Evolutionary conservation across 305 asterid genomes (phyloP).

Genomic region (Solanum aculeatissimum): DNA sequence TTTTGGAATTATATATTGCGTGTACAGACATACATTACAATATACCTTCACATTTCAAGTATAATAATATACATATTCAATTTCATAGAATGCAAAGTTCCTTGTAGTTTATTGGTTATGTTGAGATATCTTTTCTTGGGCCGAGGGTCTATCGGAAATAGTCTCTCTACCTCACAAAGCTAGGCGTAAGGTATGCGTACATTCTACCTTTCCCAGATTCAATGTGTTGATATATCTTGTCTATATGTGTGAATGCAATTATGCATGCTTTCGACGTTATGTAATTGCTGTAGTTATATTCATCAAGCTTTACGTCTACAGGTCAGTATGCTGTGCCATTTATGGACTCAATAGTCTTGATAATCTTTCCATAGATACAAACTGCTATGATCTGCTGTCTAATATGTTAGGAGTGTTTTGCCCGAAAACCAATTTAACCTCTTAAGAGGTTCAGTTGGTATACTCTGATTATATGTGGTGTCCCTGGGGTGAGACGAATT

Average conservation of each 20-base stretch:
- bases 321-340: neutral
- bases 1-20: neutral
- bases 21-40: constrained; percentile 1
- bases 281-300: neutral
- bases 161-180: neutral
- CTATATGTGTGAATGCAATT: neutral
- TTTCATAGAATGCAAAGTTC: neutral
- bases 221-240: neutral
- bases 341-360: neutral
- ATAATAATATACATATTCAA: neutral
- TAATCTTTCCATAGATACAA: neutral
- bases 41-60: neutral
- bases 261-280: neutral
- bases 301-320: neutral
- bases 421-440: neutral
- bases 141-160: neutral
- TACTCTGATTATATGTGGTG: neutral
- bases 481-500: neutral
- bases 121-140: neutral
- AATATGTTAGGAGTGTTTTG: neutral
- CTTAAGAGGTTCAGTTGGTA: neutral
- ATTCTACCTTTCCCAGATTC: neutral
- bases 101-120: neutral
- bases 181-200: neutral
- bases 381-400: neutral